phyloP scores from a whole-genome alignment of 2,329 filamentous ascomycete genomes.

The Huntiella abstrusa region DNA sequence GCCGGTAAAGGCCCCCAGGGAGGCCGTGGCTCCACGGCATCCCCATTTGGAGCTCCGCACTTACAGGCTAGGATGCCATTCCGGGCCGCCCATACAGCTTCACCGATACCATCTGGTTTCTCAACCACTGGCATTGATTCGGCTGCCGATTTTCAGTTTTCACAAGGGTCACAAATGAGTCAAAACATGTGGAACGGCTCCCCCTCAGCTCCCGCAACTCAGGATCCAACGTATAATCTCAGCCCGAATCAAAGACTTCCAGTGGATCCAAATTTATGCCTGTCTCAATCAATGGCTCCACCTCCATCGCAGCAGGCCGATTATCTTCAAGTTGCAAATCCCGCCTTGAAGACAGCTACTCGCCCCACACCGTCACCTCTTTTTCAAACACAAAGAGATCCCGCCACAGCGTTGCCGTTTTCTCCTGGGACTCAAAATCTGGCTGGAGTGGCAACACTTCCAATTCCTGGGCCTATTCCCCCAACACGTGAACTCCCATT shows the following conservation, averaged over 20 bases:
- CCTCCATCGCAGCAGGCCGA: too few species aligned
- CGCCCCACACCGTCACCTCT: too few species aligned
- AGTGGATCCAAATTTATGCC: neutral
- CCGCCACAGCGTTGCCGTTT: too few species aligned
- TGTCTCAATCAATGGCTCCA: too few species aligned
- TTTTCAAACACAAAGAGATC: too few species aligned
- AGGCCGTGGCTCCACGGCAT: conserved; percentile 6
- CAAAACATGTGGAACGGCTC: neutral
- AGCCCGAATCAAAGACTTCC: neutral
- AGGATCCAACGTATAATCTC: neutral
- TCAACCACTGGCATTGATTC: neutral
- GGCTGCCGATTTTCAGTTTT: conserved; percentile 1
- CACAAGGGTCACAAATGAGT: neutral
- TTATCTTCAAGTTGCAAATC: too few species aligned
- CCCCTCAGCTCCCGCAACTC: neutral
- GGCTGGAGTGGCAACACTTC: too few species aligned
- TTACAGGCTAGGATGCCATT: neutral
- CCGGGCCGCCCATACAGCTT: conserved; percentile 7
- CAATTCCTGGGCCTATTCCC: too few species aligned
- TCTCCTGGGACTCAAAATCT: too few species aligned
- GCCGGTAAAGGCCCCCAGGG: neutral
- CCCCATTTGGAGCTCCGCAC: conserved; percentile 1
- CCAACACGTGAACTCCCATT: too few species aligned
- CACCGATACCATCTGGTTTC: conserved; percentile 5
- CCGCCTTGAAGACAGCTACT: too few species aligned